Evolutionary conservation across 805 yeast species (phyloP).

Genomic region (Candida oleophila): DNA sequence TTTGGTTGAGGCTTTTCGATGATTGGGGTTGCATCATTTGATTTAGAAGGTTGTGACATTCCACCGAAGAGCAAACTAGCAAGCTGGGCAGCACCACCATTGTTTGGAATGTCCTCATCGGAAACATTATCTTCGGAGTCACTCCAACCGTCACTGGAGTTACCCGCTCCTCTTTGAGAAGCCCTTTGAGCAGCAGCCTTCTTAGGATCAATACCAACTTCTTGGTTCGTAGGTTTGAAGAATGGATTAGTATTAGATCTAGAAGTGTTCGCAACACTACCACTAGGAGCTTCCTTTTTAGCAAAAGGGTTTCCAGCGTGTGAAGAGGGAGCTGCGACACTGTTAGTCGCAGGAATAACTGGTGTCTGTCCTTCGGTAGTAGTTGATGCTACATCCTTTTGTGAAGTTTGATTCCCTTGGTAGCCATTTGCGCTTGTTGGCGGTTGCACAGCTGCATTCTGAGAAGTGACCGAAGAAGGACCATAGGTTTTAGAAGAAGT

Average conservation of each 20-base stretch:
- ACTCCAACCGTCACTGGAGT: slow-evolving; percentile 50
- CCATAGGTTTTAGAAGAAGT: slow-evolving; percentile 21
- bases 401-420: slow-evolving; percentile 6
- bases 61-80: slow-evolving; percentile 56
- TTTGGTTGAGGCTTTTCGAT: slow-evolving; percentile 7
- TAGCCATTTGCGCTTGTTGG: too few relatives aligned
- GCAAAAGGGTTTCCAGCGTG: slow-evolving; percentile 54
- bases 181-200: slow-evolving; percentile 70
- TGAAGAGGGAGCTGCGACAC: slow-evolving; percentile 9
- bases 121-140: slow-evolving; percentile 39
- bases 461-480: slow-evolving; percentile 7
- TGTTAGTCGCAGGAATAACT: not conserved
- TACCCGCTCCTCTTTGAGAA: slow-evolving; percentile 59
- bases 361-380: not conserved
- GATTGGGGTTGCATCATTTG: slow-evolving; percentile 8
- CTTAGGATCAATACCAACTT: slow-evolving; percentile 46
- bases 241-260: slow-evolving; percentile 50
- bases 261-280: slow-evolving; percentile 5
- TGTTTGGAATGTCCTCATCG: slow-evolving; percentile 48
- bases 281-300: slow-evolving; percentile 21
- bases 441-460: slow-evolving; percentile 6
- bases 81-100: slow-evolving; percentile 55
- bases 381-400: not conserved
- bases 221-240: slow-evolving; percentile 45
- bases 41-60: slow-evolving; percentile 34